phyloP scores from a whole-genome alignment of 2,329 filamentous ascomycete species.

The Blastomyces parvus region DNA sequence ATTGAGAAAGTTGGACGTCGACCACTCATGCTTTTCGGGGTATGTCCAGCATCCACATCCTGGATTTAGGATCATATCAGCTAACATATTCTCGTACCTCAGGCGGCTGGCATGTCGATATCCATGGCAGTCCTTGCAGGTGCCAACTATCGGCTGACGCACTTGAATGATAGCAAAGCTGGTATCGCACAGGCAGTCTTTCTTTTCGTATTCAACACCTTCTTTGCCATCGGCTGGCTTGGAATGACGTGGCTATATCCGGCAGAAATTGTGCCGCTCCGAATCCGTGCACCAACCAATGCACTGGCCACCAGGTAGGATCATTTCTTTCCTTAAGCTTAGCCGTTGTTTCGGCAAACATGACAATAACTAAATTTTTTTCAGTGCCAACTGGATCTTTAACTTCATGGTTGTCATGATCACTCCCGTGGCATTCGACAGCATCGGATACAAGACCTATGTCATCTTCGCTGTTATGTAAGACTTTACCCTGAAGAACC shows the following conservation, averaged over 20 bases:
- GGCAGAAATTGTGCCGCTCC: constrained; percentile 47
- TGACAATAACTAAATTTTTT: constrained; percentile 35
- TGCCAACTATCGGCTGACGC: constrained; percentile 40
- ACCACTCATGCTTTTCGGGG: constrained; percentile 28
- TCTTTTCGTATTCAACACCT: constrained; percentile 52
- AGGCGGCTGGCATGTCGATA: constrained; percentile 21
- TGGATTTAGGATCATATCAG: not conserved
- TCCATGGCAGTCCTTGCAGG: constrained; percentile 39
- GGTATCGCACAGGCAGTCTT: constrained; percentile 47
- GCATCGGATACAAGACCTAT: constrained; percentile 41
- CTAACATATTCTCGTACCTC: not conserved
- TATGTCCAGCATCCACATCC: not conserved
- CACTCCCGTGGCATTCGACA: constrained; percentile 31
- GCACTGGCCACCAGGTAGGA: constrained; percentile 44
- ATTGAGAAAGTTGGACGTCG: constrained; percentile 36
- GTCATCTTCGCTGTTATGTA: constrained; percentile 39
- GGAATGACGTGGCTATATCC: constrained; percentile 54
- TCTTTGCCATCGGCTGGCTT: constrained; percentile 51
- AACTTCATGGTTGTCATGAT: constrained; percentile 32
- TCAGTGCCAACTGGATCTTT: constrained; percentile 29
- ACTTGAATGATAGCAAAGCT: constrained; percentile 34
- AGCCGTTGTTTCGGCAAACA: not conserved
- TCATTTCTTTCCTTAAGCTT: not conserved
- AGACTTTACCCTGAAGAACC: constrained; percentile 2
- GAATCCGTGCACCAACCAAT: constrained; percentile 35